phyloP scores from a whole-genome alignment of 2,329 filamentous ascomycete species.

The Fusarium odoratissimum region DNA sequence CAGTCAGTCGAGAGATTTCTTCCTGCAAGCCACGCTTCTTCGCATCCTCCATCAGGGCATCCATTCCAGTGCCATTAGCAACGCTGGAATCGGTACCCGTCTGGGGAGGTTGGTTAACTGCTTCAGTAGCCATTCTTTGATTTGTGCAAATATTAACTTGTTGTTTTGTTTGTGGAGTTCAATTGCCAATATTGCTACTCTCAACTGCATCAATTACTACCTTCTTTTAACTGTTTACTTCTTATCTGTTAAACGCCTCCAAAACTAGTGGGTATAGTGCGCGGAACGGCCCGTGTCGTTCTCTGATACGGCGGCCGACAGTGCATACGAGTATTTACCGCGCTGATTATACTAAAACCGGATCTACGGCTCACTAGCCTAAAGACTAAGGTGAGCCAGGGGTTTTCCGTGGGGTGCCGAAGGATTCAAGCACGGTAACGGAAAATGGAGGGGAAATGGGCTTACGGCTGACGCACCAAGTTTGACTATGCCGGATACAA shows the following conservation, averaged over 20 bases:
- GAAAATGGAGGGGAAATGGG: neutral
- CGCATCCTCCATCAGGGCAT: conserved; percentile 2
- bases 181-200: neutral
- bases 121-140: conserved; percentile 1
- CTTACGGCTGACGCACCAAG: neutral
- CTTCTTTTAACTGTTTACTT: neutral
- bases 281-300: neutral
- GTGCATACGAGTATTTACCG: neutral
- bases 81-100: neutral
- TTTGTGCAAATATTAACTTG: neutral
- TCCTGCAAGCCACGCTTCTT: conserved; percentile 8
- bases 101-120: neutral
- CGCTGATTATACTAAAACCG: neutral
- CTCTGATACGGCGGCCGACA: neutral
- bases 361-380: neutral
- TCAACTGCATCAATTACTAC: neutral
- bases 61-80: conserved; percentile 8
- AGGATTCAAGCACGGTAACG: neutral
- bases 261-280: neutral
- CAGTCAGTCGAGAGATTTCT: neutral
- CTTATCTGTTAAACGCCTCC: no score
- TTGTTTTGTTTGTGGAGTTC: neutral
- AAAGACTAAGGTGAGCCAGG: neutral
- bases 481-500: neutral
- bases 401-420: neutral